Evolutionary conservation across 2,329 filamentous ascomycete species (phyloP).

Genomic region (Colletotrichum higginsianum): DNA sequence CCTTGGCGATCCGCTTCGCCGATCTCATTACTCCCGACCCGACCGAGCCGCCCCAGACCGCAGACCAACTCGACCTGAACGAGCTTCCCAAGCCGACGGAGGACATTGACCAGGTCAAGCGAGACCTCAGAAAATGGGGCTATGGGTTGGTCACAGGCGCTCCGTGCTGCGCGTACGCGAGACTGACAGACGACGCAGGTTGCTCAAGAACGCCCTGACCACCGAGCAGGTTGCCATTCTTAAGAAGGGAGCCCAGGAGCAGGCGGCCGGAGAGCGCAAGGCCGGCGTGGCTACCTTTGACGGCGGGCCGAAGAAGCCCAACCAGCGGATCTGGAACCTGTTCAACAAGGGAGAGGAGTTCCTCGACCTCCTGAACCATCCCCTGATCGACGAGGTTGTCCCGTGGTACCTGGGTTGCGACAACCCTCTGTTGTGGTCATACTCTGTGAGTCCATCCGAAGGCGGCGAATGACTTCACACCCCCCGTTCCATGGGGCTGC

Average conservation of each 20-base stretch:
- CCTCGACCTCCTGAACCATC: slow-evolving; percentile 19
- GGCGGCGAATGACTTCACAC: too few species aligned
- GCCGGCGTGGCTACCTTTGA: slow-evolving; percentile 18
- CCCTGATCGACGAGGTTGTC: slow-evolving; percentile 17
- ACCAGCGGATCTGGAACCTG: slow-evolving; percentile 21
- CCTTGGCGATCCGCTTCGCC: too few species aligned
- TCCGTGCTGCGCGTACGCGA: too few species aligned
- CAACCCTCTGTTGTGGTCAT: slow-evolving; percentile 7
- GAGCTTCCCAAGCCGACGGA: slow-evolving; percentile 7
- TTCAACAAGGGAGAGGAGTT: slow-evolving; percentile 22
- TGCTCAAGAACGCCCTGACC: slow-evolving; percentile 21
- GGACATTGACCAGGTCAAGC: slow-evolving; percentile 16
- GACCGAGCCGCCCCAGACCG: too few species aligned
- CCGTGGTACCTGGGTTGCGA: slow-evolving; percentile 19
- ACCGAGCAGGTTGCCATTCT: slow-evolving; percentile 4
- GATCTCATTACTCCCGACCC: too few species aligned
- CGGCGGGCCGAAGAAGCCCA: slow-evolving; percentile 2
- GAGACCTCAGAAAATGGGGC: slow-evolving; percentile 26
- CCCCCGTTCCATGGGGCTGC: too few species aligned
- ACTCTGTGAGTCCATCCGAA: neutral
- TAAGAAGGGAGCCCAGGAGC: slow-evolving; percentile 10
- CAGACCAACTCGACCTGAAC: too few species aligned
- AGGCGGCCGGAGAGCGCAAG: slow-evolving; percentile 17
- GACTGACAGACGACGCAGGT: neutral
- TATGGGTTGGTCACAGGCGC: slow-evolving; percentile 5